Percentiles rank a stretch among this genome's conserved stretches.
phyloP scores from a whole-genome alignment of 2,329 filamentous ascomycete genomes.

The Ceratocystiopsis minuta region DNA sequence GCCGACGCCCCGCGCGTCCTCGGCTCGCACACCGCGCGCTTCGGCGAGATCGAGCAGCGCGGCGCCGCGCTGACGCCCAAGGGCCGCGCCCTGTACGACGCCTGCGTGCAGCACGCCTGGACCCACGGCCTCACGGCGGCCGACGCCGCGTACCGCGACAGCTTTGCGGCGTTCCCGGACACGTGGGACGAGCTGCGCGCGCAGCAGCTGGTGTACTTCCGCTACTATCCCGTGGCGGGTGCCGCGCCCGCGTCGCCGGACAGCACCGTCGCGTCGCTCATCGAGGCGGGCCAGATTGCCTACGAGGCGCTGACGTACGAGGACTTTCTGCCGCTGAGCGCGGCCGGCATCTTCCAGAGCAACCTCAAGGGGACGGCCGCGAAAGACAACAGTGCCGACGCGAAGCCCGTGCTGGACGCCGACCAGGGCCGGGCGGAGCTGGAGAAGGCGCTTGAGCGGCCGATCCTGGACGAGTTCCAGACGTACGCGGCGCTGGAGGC shows the following conservation, averaged over 20 bases:
- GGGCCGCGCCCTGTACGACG: conserved; percentile 28
- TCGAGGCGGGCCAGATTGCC: conserved; percentile 17
- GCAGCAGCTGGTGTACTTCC: conserved; percentile 21
- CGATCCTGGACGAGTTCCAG: too few relatives aligned
- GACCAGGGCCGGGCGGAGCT: too few relatives aligned
- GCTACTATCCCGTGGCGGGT: conserved; percentile 12
- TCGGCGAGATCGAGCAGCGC: conserved; percentile 35
- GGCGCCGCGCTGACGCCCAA: conserved; percentile 28
- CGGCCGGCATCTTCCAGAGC: conserved; percentile 1
- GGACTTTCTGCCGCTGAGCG: conserved; percentile 34
- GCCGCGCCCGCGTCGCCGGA: too few relatives aligned
- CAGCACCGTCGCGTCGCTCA: conserved; percentile 12
- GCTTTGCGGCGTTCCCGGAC: conserved; percentile 17
- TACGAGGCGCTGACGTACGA: conserved; percentile 31
- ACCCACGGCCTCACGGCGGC: conserved; percentile 10
- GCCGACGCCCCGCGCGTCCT: conserved; percentile 8
- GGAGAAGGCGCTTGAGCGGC: too few relatives aligned
- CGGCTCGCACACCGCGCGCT: conserved; percentile 28
- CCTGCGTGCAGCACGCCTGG: conserved; percentile 18
- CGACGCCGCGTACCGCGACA: conserved; percentile 17
- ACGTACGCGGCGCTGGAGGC: too few relatives aligned
- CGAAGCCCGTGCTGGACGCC: too few relatives aligned
- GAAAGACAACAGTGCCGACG: too few relatives aligned
- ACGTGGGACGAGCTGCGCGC: conserved; percentile 19
- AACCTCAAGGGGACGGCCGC: background rate